A percentile compares a stretch with the other conserved stretches of the same genome.
phyloP scores from a whole-genome alignment of 108 stramenopile species.

The Nitzschia inconspicua region DNA sequence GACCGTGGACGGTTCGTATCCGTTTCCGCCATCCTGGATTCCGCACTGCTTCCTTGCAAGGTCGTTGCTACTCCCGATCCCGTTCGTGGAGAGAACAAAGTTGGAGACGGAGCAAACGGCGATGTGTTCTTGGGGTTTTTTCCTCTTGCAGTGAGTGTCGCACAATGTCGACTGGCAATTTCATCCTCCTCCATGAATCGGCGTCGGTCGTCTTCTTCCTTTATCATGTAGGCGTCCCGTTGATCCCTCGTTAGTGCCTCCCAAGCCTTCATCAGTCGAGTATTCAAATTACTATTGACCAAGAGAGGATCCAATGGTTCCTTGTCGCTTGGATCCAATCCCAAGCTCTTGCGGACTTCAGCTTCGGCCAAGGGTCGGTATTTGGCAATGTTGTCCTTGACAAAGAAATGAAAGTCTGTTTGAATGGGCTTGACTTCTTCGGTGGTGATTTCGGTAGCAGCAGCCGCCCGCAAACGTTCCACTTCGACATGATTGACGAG shows the following conservation, averaged over 20 bases:
- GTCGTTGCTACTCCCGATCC: neutral
- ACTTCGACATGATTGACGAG: slow-evolving; percentile 30
- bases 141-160: slow-evolving; percentile 75
- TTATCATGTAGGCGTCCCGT: slow-evolving; percentile 48
- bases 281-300: slow-evolving; percentile 68
- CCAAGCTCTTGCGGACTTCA: slow-evolving; percentile 33
- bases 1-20: too few species aligned
- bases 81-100: neutral
- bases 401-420: slow-evolving; percentile 84
- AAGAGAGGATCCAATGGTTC: slow-evolving; percentile 47
- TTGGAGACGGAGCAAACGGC: neutral
- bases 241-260: slow-evolving; percentile 44
- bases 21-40: neutral
- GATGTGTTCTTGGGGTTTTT: slow-evolving; percentile 28
- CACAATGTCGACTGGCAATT: slow-evolving; percentile 87
- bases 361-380: slow-evolving; percentile 37
- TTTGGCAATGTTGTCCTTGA: slow-evolving; percentile 41
- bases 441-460: slow-evolving; percentile 23
- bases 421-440: slow-evolving; percentile 77
- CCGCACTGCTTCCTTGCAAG: neutral
- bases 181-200: slow-evolving; percentile 87
- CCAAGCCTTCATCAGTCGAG: slow-evolving; percentile 68
- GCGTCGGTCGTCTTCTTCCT: slow-evolving; percentile 77
- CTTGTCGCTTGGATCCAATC: neutral
- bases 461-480: slow-evolving; percentile 41